phyloP scores from a whole-genome alignment of 176 grass and related monocot species.

The Rhynchospora breviuscula region DNA sequence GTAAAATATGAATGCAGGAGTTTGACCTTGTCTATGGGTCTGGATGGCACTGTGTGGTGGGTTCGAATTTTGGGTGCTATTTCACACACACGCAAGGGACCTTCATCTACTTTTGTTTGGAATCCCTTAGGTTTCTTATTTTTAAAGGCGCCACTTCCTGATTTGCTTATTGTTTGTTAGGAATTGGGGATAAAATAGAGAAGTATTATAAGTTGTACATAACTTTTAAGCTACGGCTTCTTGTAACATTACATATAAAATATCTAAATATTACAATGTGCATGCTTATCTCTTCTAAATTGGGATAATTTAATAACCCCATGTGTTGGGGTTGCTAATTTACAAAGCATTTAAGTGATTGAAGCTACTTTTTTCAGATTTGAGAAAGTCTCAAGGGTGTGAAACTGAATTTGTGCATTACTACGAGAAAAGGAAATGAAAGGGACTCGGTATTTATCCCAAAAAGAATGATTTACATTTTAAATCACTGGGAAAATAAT shows the following conservation, averaged over 20 bases:
- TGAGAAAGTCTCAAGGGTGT: not conserved
- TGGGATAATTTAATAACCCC: not conserved
- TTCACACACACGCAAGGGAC: constrained; percentile 80
- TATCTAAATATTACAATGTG: not conserved
- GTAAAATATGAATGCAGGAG: constrained; percentile 38
- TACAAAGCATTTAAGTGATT: not conserved
- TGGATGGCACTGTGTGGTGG: constrained; percentile 95
- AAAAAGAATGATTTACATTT: not conserved
- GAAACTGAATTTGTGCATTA: not conserved
- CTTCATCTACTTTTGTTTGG: constrained; percentile 90
- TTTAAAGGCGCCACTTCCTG: constrained; percentile 60
- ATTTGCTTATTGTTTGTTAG: not conserved
- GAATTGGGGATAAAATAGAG: not conserved
- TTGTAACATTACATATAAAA: not conserved
- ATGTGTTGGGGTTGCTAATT: not conserved
- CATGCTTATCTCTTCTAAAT: not conserved
- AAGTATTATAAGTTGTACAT: constrained; percentile 11
- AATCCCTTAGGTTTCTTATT: constrained; percentile 79
- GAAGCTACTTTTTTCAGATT: not conserved
- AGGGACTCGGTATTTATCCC: not conserved
- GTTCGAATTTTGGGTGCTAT: constrained; percentile 89
- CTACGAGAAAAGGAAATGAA: not conserved
- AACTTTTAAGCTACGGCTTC: not conserved
- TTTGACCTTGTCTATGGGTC: constrained; percentile 70
- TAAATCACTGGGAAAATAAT: not conserved